Evolutionary conservation across 495 filamentous ascomycete species (phyloP).

Genomic region (Lasiosphaeria ovina): DNA sequence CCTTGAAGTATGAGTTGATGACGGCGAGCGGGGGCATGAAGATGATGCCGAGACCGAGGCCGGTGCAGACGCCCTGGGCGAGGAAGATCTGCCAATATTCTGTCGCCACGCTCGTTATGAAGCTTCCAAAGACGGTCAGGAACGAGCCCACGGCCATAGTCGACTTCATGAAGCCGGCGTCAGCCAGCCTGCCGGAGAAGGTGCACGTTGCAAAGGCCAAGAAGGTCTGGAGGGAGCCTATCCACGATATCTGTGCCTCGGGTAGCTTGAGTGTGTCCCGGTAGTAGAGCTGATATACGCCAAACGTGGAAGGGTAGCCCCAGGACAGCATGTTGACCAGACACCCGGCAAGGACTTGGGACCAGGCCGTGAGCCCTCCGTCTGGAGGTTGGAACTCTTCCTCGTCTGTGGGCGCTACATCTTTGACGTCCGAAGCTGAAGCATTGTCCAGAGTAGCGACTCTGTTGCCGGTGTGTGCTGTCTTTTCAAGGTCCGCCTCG

Average conservation of each 20-base stretch:
- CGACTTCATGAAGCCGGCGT: conserved; percentile 41
- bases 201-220: conserved; percentile 40
- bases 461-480: background rate
- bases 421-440: conserved; percentile 5
- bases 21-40: conserved; percentile 45
- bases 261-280: conserved; percentile 41
- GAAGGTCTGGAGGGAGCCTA: conserved; percentile 47
- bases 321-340: conserved; percentile 43
- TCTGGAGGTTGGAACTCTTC: conserved; percentile 34
- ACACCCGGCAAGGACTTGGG: conserved; percentile 39
- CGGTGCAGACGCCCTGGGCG: conserved; percentile 42
- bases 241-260: conserved; percentile 44
- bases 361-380: conserved; percentile 42
- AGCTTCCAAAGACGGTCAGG: conserved; percentile 40
- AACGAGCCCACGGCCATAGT: conserved; percentile 35
- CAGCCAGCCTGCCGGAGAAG: conserved; percentile 40
- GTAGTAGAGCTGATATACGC: conserved; percentile 49
- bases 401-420: conserved; percentile 4
- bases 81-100: conserved; percentile 47
- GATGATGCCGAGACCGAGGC: conserved; percentile 42
- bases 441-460: background rate
- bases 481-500: conserved; percentile 15
- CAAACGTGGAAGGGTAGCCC: conserved; percentile 44
- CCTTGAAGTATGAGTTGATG: conserved; percentile 40
- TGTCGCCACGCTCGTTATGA: conserved; percentile 42